Conservation (phyloP, 1,284 basidiomycete species). For the Porogramme epimiltina region DNA sequence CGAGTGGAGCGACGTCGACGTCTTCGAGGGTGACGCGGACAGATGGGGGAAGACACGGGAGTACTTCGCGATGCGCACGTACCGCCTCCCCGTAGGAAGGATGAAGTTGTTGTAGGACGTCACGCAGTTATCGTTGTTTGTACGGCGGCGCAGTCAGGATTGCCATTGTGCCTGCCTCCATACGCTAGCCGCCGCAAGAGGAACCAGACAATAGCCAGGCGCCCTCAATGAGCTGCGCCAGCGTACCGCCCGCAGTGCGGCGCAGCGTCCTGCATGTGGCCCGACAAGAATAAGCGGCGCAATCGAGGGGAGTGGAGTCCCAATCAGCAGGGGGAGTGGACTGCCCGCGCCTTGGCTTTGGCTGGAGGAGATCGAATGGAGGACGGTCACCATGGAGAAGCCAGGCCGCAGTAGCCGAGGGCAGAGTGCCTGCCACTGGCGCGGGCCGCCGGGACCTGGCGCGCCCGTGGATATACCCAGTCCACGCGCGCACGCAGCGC, state of each 20-base stretch:
- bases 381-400: conserved; percentile 20
- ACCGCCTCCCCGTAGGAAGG: conserved; percentile 61
- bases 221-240: too few relatives aligned
- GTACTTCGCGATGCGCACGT: conserved; percentile 72
- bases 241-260: too few relatives aligned
- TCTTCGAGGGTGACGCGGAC: conserved; percentile 45
- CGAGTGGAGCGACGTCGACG: conserved; percentile 75
- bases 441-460: too few relatives aligned
- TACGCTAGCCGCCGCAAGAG: background rate
- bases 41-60: conserved; percentile 72
- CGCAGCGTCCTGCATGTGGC: too few relatives aligned
- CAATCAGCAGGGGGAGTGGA: too few relatives aligned
- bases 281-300: conserved; percentile 11
- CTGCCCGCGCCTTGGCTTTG: too few relatives aligned
- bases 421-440: background rate
- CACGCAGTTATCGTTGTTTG: conserved; percentile 1
- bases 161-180: background rate
- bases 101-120: conserved; percentile 33
- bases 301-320: too few relatives aligned
- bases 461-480: conserved; percentile 9
- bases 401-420: background rate
- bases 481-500: too few relatives aligned
- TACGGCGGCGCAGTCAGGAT: background rate
- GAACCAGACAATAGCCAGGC: too few relatives aligned
- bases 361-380: background rate